Conservation (phyloP, 2,329 filamentous ascomycete species). For the Colletotrichum sp. region DNA sequence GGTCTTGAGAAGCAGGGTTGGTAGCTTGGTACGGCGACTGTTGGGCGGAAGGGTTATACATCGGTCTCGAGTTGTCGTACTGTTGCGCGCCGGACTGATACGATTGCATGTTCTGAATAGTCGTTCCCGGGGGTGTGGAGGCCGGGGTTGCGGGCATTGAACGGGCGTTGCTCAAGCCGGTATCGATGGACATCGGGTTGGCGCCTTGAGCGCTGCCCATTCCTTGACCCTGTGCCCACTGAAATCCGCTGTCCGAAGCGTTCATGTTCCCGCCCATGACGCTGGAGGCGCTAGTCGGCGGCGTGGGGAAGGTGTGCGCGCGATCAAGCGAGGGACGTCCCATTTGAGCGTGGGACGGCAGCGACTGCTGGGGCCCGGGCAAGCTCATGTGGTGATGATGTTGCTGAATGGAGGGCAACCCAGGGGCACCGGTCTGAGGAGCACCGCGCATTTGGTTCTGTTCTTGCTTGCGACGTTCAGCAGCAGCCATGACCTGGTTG, state of each 20-base stretch:
- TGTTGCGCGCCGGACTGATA: slow-evolving; percentile 73
- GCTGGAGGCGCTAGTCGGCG: slow-evolving; percentile 90
- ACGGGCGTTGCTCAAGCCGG: slow-evolving; percentile 75
- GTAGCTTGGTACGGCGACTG: slow-evolving; percentile 75
- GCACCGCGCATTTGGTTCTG: slow-evolving; percentile 68
- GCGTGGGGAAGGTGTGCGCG: slow-evolving; percentile 91
- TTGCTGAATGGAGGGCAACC: slow-evolving; percentile 71
- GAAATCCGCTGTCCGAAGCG: slow-evolving; percentile 73
- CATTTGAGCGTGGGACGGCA: slow-evolving; percentile 72
- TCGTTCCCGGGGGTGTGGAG: slow-evolving; percentile 82
- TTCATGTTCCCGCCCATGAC: slow-evolving; percentile 76
- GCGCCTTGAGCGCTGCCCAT: slow-evolving; percentile 67
- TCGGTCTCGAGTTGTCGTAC: slow-evolving; percentile 78
- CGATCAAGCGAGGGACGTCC: slow-evolving; percentile 80
- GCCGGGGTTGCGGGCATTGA: slow-evolving; percentile 92
- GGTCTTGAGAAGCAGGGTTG: slow-evolving; percentile 62
- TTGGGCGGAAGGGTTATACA: slow-evolving; percentile 77
- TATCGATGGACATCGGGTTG: slow-evolving; percentile 83
- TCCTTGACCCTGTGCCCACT: slow-evolving; percentile 70
- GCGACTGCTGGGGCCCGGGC: slow-evolving; percentile 57
- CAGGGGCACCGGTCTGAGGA: slow-evolving; percentile 51
- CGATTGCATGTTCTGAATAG: slow-evolving; percentile 77
- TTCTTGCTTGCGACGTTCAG: slow-evolving; percentile 77
- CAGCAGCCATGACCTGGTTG: slow-evolving; percentile 86
- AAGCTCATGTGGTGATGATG: slow-evolving; percentile 67